phyloP scores from a whole-genome alignment of 2,329 filamentous ascomycete species.

The Iodosphaeria phyllophila region DNA sequence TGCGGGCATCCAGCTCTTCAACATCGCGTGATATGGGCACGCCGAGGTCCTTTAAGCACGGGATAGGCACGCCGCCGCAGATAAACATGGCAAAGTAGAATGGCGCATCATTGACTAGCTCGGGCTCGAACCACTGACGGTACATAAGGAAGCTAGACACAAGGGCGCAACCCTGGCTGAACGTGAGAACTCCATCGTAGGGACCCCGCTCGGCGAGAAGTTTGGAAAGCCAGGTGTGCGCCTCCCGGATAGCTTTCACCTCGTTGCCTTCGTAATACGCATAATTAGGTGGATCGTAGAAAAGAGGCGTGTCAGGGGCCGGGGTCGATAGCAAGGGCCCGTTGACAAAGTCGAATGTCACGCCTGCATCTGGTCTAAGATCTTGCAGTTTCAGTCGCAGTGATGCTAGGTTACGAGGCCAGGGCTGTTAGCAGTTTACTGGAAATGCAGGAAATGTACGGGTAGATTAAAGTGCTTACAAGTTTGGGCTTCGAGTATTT shows the following conservation, averaged over 20 bases:
- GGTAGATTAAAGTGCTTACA: neutral
- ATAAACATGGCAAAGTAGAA: constrained; percentile 21
- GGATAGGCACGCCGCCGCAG: constrained; percentile 18
- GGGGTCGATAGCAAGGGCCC: constrained; percentile 5
- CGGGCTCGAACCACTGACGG: constrained; percentile 14
- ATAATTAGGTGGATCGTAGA: constrained; percentile 3
- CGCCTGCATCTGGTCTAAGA: neutral
- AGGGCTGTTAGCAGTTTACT: neutral
- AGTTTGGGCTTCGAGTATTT: constrained; percentile 1
- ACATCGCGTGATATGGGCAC: constrained; percentile 14
- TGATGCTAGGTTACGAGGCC: neutral
- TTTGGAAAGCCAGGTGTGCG: constrained; percentile 16
- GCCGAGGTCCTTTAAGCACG: constrained; percentile 15
- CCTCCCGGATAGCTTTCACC: constrained; percentile 13
- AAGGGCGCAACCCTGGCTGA: constrained; percentile 16
- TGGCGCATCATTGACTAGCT: constrained; percentile 11
- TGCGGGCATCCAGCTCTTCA: constrained; percentile 9
- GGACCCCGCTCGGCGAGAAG: constrained; percentile 11
- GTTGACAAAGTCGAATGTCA: constrained; percentile 8
- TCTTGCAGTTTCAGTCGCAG: constrained; percentile 2
- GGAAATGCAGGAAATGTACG: neutral
- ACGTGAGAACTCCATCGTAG: constrained; percentile 11
- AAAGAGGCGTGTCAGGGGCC: constrained; percentile 3
- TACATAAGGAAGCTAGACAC: constrained; percentile 20
- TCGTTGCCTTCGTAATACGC: constrained; percentile 6